Conservation (phyloP, 768 basidiomycete genomes). For the Collybia nuda region DNA sequence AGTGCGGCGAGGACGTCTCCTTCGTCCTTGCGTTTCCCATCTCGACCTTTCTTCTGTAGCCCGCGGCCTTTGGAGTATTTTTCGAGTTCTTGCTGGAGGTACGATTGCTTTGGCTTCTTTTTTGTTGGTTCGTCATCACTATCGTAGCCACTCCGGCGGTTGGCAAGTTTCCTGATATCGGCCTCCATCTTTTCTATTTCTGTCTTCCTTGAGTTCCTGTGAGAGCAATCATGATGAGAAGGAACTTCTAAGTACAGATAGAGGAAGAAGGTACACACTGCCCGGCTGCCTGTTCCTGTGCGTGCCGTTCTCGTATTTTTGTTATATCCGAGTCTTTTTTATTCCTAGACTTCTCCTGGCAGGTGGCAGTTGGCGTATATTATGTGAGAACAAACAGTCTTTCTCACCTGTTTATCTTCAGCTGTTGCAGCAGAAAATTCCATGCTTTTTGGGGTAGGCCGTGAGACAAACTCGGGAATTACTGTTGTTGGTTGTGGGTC, state of each 20-base stretch:
- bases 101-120: slow-evolving; percentile 64
- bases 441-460: slow-evolving; percentile 14
- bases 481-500: slow-evolving; percentile 25
- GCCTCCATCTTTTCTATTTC: slow-evolving; percentile 89
- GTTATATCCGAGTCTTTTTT: slow-evolving; percentile 55
- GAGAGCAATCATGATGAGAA: not conserved
- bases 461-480: slow-evolving; percentile 41
- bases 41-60: slow-evolving; percentile 53
- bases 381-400: too few relatives aligned
- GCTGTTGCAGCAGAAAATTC: too few relatives aligned
- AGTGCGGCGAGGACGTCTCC: slow-evolving; percentile 67
- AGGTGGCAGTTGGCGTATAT: too few relatives aligned
- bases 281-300: slow-evolving; percentile 61
- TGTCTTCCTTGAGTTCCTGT: slow-evolving; percentile 62
- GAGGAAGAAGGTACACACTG: slow-evolving; percentile 46
- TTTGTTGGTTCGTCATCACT: slow-evolving; percentile 65
- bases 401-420: too few relatives aligned
- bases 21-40: slow-evolving; percentile 63
- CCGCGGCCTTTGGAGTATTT: slow-evolving; percentile 74
- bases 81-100: slow-evolving; percentile 77
- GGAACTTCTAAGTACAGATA: not conserved
- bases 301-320: slow-evolving; percentile 76
- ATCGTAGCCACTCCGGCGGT: slow-evolving; percentile 52
- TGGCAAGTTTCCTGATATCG: slow-evolving; percentile 77
- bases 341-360: slow-evolving; percentile 23